Evolutionary conservation across 768 basidiomycete species (phyloP).

Genomic region (Suillus discolor): DNA sequence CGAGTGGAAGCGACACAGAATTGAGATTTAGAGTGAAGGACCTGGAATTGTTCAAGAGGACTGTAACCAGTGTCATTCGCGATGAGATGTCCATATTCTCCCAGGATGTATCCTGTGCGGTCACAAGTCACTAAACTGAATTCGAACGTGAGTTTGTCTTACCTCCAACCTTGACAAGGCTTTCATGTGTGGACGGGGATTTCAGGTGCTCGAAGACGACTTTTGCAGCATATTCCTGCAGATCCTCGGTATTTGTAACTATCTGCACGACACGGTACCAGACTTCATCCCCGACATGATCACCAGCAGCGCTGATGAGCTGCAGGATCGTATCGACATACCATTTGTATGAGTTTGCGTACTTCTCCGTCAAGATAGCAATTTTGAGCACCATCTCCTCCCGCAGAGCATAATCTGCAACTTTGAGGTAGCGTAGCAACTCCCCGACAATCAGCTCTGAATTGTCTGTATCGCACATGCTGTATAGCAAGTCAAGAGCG

Average conservation of each 20-base stretch:
- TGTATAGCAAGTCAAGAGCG: conserved; percentile 94
- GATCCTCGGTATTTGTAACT: conserved; percentile 96
- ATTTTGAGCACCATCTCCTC: conserved; percentile 99
- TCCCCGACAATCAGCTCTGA: conserved; percentile 96
- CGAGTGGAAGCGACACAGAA: conserved; percentile 92
- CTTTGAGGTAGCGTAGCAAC: conserved; percentile 86
- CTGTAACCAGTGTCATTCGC: conserved; percentile 94
- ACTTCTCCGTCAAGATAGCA: conserved; percentile 98
- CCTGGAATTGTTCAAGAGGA: conserved; percentile 91
- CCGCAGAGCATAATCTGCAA: conserved; percentile 95
- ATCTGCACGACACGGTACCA: conserved; percentile 99
- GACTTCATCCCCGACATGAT: conserved; percentile 98
- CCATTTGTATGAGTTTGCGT: conserved; percentile 97
- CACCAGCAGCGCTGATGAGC: conserved; percentile 94
- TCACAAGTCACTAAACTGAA: conserved; percentile 15
- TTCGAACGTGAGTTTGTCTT: conserved; percentile 24
- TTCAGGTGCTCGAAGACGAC: conserved; percentile 90
- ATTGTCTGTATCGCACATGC: conserved; percentile 99
- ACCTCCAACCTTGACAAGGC: conserved; percentile 96
- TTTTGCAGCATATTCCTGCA: conserved; percentile 94
- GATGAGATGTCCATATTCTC: conserved; percentile 97
- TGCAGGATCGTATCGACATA: conserved; percentile 98
- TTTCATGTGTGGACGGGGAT: conserved; percentile 85
- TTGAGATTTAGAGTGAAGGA: conserved; percentile 92
- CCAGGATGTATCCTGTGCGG: conserved; percentile 85